Evolutionary conservation across 345 rosid genomes (phyloP), one percentile per base, ranked within the genome.

Genomic region (Litchi chinensis): DNA sequence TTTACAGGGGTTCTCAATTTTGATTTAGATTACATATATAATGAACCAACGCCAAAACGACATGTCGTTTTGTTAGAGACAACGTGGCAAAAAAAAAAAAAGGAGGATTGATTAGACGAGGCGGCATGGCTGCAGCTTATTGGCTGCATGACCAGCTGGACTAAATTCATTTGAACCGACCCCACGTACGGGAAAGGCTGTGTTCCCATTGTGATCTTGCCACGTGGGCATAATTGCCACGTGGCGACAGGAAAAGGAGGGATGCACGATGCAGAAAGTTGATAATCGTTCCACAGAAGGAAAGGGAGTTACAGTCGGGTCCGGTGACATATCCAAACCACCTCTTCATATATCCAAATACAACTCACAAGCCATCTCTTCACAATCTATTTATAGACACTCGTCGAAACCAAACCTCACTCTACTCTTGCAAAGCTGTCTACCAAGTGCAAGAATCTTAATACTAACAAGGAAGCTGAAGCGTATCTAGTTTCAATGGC

Each of bases 401-500:
- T 4, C 21, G 66, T 15, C n/a, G 4, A 8, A 50, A 19, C 28
- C 37, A 15, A 40, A 13, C 6, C 5, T 12, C 0, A 22, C 37
- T 7, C 0, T 11, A 3, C 40, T 5, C 37, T 65, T 37, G 4
- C 24, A 24, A 43, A 52, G 18, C 57, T 52, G 19, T 52, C 57
- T 10, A 7, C 19, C 13, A 57, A 6, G 22, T 1, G 13, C 18
- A 52, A 11, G 16, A 46, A 7, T 46, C 52, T 46, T 7, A 37
- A 37, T 15, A 6, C 7, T 22, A 70, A 5, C 21, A 6, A n/a
- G 18, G 12, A 26, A 5, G 24, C 24, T 74, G 57, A 44, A 44
- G 10, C 37, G 16, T 28, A 18, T 41, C n/a, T 26, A 54, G 40
- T 39, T 2, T 43, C 44, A 50, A 80, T 80, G 83, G 83, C 79